Percentiles rank a stretch among this genome's conserved stretches.
These are phyloP conservation scores for Kickxella alabastrina DNA, from an alignment of 192 early-diverging fungal genomes.

Conservation along the genomic window DNA sequence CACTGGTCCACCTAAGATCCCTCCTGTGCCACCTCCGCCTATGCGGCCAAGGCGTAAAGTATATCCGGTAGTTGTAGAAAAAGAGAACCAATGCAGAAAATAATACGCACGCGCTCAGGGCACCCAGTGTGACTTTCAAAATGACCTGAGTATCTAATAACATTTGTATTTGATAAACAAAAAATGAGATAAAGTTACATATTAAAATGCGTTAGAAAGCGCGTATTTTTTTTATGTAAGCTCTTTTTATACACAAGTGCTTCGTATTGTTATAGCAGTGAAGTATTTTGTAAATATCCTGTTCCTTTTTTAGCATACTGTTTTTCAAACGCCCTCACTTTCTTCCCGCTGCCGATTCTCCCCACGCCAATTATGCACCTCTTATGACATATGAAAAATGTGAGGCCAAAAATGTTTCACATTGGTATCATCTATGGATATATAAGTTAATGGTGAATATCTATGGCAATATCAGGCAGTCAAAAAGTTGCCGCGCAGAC, in stretches of 20 bases:
- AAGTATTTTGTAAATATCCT: too few relatives aligned
- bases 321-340: too few relatives aligned
- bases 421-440: too few relatives aligned
- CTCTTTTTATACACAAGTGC: not conserved
- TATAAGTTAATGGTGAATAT: too few relatives aligned
- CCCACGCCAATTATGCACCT: too few relatives aligned
- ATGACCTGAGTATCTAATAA: constrained; percentile 10
- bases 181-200: not conserved
- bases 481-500: too few relatives aligned
- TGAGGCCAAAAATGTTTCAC: too few relatives aligned
- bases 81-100: constrained; percentile 13
- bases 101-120: constrained; percentile 15
- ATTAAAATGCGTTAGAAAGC: not conserved
- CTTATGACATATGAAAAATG: too few relatives aligned
- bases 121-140: constrained; percentile 28
- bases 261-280: not conserved
- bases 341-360: too few relatives aligned
- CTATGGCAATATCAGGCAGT: too few relatives aligned
- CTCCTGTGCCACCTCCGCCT: constrained; percentile 4
- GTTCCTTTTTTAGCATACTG: too few relatives aligned
- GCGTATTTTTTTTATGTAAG: not conserved
- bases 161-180: not conserved
- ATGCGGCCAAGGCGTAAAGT: constrained; percentile 12
- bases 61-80: constrained; percentile 24
- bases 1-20: constrained; percentile 6